Conservation (phyloP, 2,329 filamentous ascomycete genomes). For the Knufia fluminis region DNA sequence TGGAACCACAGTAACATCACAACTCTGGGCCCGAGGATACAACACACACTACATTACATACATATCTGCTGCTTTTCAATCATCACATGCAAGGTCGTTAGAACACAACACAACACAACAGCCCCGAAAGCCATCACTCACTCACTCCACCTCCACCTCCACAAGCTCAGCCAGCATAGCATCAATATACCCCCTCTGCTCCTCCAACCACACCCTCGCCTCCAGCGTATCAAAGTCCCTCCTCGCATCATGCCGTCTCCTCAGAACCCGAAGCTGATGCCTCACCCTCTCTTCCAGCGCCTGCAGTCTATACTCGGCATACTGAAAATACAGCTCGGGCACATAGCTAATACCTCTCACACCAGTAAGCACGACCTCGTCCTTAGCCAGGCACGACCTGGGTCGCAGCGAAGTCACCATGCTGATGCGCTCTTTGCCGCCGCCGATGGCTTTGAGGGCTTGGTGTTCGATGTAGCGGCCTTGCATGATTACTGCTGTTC, state of each 20-base stretch:
- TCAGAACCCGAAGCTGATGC: background rate
- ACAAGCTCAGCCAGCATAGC: background rate
- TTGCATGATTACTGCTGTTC: conserved; percentile 25
- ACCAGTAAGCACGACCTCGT: background rate
- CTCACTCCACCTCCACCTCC: background rate
- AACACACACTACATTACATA: no score
- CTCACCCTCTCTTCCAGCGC: background rate
- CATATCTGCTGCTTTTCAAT: no score
- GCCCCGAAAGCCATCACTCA: no score
- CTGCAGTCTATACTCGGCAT: background rate
- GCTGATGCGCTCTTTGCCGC: conserved; percentile 23
- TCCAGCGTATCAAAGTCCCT: background rate
- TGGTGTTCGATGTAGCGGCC: conserved; percentile 25
- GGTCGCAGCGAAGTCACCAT: conserved; percentile 25
- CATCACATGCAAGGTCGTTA: no score
- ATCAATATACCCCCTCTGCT: background rate
- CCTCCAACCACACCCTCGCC: background rate
- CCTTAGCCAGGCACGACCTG: background rate
- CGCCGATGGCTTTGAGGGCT: conserved; percentile 22
- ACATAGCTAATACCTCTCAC: background rate
- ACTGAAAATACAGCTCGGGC: background rate
- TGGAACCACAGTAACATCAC: no score
- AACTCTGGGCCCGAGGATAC: no score
- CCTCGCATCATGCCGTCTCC: background rate
- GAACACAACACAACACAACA: no score